Base-by-base conservation (phyloP, 2,329 filamentous ascomycete genomes). In the Pyrenophora teres region DNA sequence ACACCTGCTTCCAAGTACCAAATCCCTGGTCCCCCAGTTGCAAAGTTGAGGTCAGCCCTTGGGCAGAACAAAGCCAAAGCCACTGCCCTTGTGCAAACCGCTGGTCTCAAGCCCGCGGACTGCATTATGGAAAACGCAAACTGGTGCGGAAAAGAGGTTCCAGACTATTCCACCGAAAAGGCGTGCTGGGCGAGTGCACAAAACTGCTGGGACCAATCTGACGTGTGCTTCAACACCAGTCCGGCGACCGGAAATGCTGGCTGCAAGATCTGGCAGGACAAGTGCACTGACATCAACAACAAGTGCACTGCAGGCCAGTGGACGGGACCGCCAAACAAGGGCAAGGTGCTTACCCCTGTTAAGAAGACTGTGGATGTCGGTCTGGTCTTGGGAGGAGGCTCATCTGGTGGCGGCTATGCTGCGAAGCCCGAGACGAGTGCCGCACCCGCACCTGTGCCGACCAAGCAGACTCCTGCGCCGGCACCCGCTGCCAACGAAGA, bases 101-200 rank as follows among this genome's bases (percentile, higher is more conserved):
- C 80, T 35, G 85, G 84, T 10, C 70, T 79, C 10, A 76, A 84
- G 45, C 86, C 86, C 0, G 47, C 64, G 1, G 74, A 78, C 60
- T 88, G 84, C 65, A 75, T 89, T 32, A 65, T 86, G 53, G 83
- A 84, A 65, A 89, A 89, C 67, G 87, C 77, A 52, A 90, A 91
- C 75, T 91, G 87, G 87, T 89, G 86, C 72, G 87, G 81, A 44
- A 76, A 80, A 52, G 81, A 88, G 64, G 78, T 90, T 1, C 69
- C 81, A 0, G 62, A 72, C 7, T 90, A 87, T 74, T 75, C 73
- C 4, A 75, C 76, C 38, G 78, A 85, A 65, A 66, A 66, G 1
- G 80, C 80, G 12, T 90, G 88, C 77, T 89, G 84, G 83, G 77
- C 66, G 19, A 60, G 72, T 1, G 56, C 50, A 12, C 58, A 73